Evolutionary conservation across 352 stramenopile genomes (phyloP), one percentile per base, ranked within the genome.

Genomic region (Phytophthora sojae): DNA sequence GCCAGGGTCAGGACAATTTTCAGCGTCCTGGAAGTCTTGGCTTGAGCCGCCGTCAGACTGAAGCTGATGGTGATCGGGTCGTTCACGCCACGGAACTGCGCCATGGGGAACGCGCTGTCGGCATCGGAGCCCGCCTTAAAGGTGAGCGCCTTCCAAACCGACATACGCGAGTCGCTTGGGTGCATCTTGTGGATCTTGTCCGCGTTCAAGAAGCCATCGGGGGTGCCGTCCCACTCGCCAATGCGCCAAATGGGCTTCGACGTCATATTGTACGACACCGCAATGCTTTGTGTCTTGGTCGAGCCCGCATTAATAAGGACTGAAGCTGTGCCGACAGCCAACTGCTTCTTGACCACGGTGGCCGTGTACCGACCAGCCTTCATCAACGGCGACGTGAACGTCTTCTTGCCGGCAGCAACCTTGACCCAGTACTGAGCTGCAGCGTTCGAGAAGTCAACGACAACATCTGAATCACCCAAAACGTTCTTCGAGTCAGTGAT

Each of bases 171-270:
- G 56, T 88, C 80, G 17, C 80, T 85, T 21, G 77, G 80, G 30
- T 88, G 80, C 80, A 88, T 88, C 26, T 59, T 75, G 75, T 82
- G 67, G 56, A 88, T 84, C 70, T 85, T 88, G 65, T 85, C 70
- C 3, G 80, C 70, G 57, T 88, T 88, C 1, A 80, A 26, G 51
- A 88, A 84, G 21, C 77, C 80, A 17, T 81, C 67, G 12, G 80
- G 75, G 0, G 80, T 88, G 32, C 63, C 70, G 50, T 77, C 70
- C 70, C 70, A 77, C 35, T 69, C 65, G 25, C 70, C 70, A 57
- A 77, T 86, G 37, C 67, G 73, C 80, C 80, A 88, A 62, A 86
- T 76, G 12, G 77, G 67, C 1, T 59, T 68, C 12, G 70, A 37
- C 6, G 63, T 74, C 42, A 70, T 17, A 0, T 65, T 71, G 54